Percentiles rank a stretch among this genome's conserved stretches.
Evolutionary conservation across 441 rosid genomes (phyloP).

Genomic region (Kokia cookei): DNA sequence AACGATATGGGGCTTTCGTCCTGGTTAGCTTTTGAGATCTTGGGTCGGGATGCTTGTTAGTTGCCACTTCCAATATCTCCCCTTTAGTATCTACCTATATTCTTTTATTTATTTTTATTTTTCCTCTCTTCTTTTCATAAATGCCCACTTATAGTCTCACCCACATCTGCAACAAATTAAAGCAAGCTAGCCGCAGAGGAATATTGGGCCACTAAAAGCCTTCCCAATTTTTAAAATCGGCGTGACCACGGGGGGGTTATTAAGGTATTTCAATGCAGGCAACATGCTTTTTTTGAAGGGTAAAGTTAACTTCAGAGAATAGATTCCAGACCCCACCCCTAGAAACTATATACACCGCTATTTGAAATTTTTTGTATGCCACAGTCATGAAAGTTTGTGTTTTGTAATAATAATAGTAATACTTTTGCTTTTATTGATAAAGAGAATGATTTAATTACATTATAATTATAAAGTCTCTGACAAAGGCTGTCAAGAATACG

Average conservation of each 20-base stretch:
- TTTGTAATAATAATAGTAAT: background rate
- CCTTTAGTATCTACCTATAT: background rate
- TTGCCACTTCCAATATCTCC: constrained; percentile 31
- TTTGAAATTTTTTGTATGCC: too few relatives aligned
- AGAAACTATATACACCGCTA: constrained; percentile 1
- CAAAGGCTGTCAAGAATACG: constrained; percentile 28
- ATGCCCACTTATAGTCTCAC: constrained; percentile 25
- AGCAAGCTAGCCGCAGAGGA: constrained; percentile 16
- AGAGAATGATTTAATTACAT: background rate
- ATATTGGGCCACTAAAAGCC: constrained; percentile 35
- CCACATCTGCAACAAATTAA: constrained; percentile 18
- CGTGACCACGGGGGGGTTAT: constrained; percentile 10
- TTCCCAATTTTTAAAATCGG: constrained; percentile 24
- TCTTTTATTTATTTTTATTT: background rate
- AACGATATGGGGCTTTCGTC: constrained; percentile 29
- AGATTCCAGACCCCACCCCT: constrained; percentile 30
- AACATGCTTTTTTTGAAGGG: background rate
- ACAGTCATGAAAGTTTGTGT: constrained; percentile 1
- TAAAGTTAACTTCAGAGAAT: constrained; percentile 22
- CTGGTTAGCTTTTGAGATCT: constrained; percentile 13
- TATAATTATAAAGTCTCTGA: background rate
- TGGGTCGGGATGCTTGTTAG: constrained; percentile 41
- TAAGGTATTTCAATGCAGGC: constrained; percentile 18
- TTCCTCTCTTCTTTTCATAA: constrained; percentile 43
- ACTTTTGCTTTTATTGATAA: background rate